Evolutionary conservation across 164 flowering plant genomes (phyloP).

Genomic region (Macadamia integrifolia): DNA sequence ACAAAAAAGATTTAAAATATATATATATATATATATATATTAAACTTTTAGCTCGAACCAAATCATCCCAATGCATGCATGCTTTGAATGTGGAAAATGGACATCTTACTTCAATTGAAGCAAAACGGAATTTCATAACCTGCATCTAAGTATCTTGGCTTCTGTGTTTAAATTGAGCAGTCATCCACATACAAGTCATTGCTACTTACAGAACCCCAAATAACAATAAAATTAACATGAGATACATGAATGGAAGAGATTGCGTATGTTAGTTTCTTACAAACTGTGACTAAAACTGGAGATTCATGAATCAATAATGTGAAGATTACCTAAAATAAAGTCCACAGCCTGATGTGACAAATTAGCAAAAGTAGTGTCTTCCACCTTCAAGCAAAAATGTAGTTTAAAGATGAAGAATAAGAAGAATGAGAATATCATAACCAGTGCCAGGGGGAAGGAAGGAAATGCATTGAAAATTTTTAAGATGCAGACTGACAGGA

Average conservation of each 20-base stretch:
- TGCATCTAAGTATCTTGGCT: too few relatives aligned
- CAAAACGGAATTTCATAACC: too few relatives aligned
- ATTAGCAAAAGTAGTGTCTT: conserved; percentile 39
- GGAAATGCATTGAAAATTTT: background rate
- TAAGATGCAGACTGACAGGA: conserved; percentile 26
- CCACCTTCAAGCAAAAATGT: conserved; percentile 30
- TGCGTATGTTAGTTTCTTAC: background rate
- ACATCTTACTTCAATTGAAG: too few relatives aligned
- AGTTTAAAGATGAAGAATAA: background rate
- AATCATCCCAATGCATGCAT: too few relatives aligned
- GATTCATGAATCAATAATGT: background rate
- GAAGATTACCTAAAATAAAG: conserved; percentile 65
- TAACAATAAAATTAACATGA: background rate
- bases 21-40: too few relatives aligned
- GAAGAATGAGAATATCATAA: background rate
- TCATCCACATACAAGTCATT: background rate
- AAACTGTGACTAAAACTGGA: background rate
- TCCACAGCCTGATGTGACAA: conserved; percentile 92
- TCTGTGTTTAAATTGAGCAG: background rate
- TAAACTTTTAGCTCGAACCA: too few relatives aligned
- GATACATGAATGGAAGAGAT: background rate
- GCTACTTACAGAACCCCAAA: background rate
- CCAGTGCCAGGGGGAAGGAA: background rate
- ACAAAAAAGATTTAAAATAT: too few relatives aligned
- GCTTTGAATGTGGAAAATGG: too few relatives aligned